Base-by-base conservation (phyloP, 768 basidiomycete species). In the Hericium alpestre region DNA sequence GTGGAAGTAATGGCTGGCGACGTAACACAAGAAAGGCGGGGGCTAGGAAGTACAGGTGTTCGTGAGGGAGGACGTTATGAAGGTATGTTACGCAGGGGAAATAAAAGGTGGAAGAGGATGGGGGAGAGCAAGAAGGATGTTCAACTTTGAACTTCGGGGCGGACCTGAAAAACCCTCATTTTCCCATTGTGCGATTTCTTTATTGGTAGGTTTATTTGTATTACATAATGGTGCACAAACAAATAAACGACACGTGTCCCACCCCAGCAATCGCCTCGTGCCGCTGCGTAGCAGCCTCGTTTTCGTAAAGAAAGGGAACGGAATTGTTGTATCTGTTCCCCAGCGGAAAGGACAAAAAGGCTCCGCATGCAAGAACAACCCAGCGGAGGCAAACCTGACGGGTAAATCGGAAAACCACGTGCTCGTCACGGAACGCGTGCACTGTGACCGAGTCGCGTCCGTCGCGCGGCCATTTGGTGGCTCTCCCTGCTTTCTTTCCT, bases 1-100 rank as follows among this genome's bases (percentile, higher is more conserved):
- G 81, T 82, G 69, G 89, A 87, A 81, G 87, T 83, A 71, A 80
- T 74, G 72, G 65, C 72, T 72, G 63, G 68, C 65, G 65, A 65
- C 47, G 53, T 41, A 40, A 52, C 38, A 49, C 22, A 47, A 50
- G 51, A 4, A 22, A 15, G n/a, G n/a, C 48, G 39, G 39, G 25
- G 23, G 22, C 12, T 37, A 40, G 43, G 20, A 49, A 9, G 4
- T 32, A 50, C 56, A 56, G 46, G 38, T 51, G 40, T 38, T 49
- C 1, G 4, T 18, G 41, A 25, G 22, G 54, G 41, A 27, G 40
- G 53, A 57, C 48, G 59, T 56, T 59, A 52, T 58, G 52, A 55
- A 57, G 56, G 61, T 63, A 63, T 60, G 65, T 65, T 37, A 55
- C 54, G 61, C 53, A 64, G 59, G 51, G 57, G 43, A 56, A 61